Percentiles rank a stretch among this genome's conserved stretches.
phyloP scores from a whole-genome alignment of 2,329 filamentous ascomycete species.

The Leptodontidium sp. region DNA sequence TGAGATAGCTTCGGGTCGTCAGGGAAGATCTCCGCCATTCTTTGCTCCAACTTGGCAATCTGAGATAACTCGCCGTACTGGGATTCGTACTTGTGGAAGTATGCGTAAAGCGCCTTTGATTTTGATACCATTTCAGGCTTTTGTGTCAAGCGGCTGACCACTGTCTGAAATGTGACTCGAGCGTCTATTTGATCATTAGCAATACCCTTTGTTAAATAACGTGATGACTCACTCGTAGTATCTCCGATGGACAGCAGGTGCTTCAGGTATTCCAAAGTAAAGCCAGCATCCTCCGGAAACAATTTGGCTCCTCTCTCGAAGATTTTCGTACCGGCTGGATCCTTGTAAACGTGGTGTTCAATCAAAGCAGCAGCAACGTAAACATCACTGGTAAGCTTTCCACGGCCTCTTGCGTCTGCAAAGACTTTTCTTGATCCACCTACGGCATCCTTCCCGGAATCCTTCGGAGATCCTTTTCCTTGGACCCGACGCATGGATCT shows the following conservation, averaged over 20 bases:
- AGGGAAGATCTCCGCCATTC: conserved; percentile 94
- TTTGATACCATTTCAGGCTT: conserved; percentile 79
- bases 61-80: conserved; percentile 92
- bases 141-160: conserved; percentile 80
- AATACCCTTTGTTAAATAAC: background rate
- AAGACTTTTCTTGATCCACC: conserved; percentile 86
- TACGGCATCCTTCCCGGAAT: conserved; percentile 42
- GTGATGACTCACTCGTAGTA: conserved; percentile 77
- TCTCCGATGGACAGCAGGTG: conserved; percentile 93
- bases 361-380: conserved; percentile 94
- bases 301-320: conserved; percentile 93
- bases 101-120: conserved; percentile 85
- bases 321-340: conserved; percentile 90
- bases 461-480: conserved; percentile 71
- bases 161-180: conserved; percentile 93
- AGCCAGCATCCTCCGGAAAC: conserved; percentile 92
- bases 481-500: conserved; percentile 94
- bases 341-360: conserved; percentile 96
- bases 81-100: conserved; percentile 95
- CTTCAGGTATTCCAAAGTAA: conserved; percentile 95
- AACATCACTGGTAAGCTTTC: conserved; percentile 90
- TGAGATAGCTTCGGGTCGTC: conserved; percentile 79
- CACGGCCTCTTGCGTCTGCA: conserved; percentile 84
- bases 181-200: conserved; percentile 69
- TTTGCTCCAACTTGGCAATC: conserved; percentile 87